These are phyloP conservation scores for Chalciporus pseudorubinellus DNA, from an alignment of 768 basidiomycete genomes.

Conservation along the genomic window DNA sequence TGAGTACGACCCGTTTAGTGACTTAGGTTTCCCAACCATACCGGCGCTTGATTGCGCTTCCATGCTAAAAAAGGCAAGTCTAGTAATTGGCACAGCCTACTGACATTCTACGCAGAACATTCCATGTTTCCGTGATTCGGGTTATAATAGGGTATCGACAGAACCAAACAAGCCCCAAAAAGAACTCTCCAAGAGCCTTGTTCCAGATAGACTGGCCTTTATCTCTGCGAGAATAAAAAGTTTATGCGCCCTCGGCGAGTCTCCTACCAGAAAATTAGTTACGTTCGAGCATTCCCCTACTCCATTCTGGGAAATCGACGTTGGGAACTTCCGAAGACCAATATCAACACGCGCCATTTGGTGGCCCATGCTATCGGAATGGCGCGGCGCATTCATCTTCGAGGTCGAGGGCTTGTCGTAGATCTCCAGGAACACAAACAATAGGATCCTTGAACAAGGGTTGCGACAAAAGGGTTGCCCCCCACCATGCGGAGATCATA, in stretches of 20 bases:
- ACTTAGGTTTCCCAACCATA: not conserved
- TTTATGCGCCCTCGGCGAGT: not conserved
- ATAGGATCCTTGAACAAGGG: not conserved
- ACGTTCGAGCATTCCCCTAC: slow-evolving; percentile 2
- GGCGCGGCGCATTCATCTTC: not conserved
- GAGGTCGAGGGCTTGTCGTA: slow-evolving; percentile 8
- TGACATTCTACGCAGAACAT: slow-evolving; percentile 26
- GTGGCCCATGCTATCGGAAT: not conserved
- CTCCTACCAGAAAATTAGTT: not conserved
- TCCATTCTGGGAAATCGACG: not conserved
- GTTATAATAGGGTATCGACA: slow-evolving; percentile 19
- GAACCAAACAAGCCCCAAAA: slow-evolving; percentile 17
- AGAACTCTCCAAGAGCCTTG: slow-evolving; percentile 3
- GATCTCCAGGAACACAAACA: not conserved
- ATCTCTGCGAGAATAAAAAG: slow-evolving; percentile 15
- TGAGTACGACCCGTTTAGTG: too few species aligned
- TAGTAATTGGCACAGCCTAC: slow-evolving; percentile 18
- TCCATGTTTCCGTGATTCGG: slow-evolving; percentile 13
- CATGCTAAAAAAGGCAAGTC: slow-evolving; percentile 16
- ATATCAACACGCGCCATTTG: not conserved
- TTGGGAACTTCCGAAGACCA: not conserved
- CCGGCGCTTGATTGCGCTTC: not conserved
- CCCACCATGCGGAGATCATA: slow-evolving; percentile 13
- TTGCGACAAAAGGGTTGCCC: slow-evolving; percentile 2
- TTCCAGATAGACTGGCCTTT: not conserved